Evolutionary conservation across 23 red algal species (phyloP).

Genomic region (Gracilariopsis chorda): DNA sequence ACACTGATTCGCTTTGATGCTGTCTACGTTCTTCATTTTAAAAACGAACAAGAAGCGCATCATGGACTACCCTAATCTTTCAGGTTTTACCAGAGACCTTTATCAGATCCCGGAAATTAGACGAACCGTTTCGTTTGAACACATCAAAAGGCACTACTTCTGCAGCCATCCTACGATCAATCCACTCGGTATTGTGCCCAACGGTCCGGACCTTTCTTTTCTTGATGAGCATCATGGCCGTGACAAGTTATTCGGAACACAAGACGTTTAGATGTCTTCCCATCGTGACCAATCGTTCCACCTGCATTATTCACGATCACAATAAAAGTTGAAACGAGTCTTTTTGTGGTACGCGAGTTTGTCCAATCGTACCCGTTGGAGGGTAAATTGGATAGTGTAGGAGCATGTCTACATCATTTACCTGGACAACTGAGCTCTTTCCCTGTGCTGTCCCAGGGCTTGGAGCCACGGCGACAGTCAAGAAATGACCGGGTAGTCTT

Average conservation of each 20-base stretch:
- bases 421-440: too few relatives aligned
- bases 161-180: conserved; percentile 83
- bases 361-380: too few relatives aligned
- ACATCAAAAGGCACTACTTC: conserved; percentile 93
- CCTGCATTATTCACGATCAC: too few relatives aligned
- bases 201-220: conserved; percentile 72
- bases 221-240: conserved; percentile 53
- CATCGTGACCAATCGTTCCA: too few relatives aligned
- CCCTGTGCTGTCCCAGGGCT: too few relatives aligned
- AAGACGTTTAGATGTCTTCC: too few relatives aligned
- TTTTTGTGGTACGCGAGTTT: too few relatives aligned
- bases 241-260: conserved; percentile 43
- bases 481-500: too few relatives aligned
- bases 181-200: conserved; percentile 77
- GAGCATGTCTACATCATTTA: too few relatives aligned
- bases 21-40: conserved; percentile 90
- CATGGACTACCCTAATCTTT: conserved; percentile 76
- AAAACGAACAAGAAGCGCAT: conserved; percentile 75
- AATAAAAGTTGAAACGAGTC: too few relatives aligned
- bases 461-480: too few relatives aligned
- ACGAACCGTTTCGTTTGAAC: conserved; percentile 67
- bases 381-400: too few relatives aligned
- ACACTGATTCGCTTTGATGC: conserved; percentile 91
- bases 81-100: conserved; percentile 69
- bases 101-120: conserved; percentile 67